These are phyloP conservation scores for Phytomonas sp. DNA, from an alignment of 208 protist species.

Conservation along the genomic window DNA sequence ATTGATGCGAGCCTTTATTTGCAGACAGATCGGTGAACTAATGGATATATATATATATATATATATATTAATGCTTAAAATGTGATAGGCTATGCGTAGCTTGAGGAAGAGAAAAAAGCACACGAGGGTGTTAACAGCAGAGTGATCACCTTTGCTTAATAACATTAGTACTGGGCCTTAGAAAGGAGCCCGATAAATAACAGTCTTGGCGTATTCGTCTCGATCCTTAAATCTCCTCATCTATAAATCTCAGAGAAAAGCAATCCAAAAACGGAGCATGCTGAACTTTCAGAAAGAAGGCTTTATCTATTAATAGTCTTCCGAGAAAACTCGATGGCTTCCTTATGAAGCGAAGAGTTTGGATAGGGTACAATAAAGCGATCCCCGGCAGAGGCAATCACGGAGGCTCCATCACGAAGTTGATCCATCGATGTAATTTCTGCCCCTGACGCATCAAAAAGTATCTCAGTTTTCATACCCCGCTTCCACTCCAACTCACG, in stretches of 20 bases:
- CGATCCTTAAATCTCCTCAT: no score
- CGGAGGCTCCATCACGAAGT: conserved; percentile 44
- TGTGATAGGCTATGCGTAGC: no score
- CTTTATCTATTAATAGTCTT: not conserved
- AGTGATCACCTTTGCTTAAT: no score
- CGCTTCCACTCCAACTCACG: conserved; percentile 78
- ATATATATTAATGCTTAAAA: not conserved
- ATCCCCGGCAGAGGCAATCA: conserved; percentile 81
- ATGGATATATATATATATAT: not conserved
- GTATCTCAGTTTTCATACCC: conserved; percentile 57
- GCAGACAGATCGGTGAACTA: not conserved
- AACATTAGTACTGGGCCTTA: no score
- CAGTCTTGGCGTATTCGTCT: no score
- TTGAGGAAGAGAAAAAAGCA: no score
- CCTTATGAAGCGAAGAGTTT: conserved; percentile 52
- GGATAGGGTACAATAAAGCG: conserved; percentile 79
- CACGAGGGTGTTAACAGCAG: no score
- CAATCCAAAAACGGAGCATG: not conserved
- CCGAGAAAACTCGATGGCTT: conserved; percentile 40
- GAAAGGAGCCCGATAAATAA: no score
- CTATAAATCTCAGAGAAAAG: no score
- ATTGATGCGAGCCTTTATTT: not conserved
- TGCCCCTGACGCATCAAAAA: conserved; percentile 69
- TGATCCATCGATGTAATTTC: conserved; percentile 48
- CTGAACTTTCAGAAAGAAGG: conserved; percentile 6